These are phyloP conservation scores for Selaginella tamariscina DNA, from an alignment of 75 land plant species.

Conservation along the genomic window DNA sequence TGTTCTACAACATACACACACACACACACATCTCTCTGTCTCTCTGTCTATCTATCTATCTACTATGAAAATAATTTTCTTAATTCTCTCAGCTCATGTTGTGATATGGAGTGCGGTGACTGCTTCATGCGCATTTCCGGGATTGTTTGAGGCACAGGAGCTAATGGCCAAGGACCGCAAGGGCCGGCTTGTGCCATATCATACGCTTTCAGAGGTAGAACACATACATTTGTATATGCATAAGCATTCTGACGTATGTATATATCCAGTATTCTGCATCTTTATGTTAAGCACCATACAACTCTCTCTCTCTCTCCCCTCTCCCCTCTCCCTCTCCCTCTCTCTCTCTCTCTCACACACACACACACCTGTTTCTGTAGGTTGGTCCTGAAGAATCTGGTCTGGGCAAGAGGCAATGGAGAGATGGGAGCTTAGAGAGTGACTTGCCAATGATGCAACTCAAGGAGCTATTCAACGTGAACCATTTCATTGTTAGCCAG, in stretches of 20 bases:
- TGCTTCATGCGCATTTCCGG: constrained; percentile 34
- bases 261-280: too few species aligned
- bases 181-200: constrained; percentile 23
- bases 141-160: constrained; percentile 27
- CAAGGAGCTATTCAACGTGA: constrained; percentile 38
- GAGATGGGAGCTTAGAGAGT: constrained; percentile 31
- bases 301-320: too few species aligned
- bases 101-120: constrained; percentile 39
- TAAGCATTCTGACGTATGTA: too few species aligned
- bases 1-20: too few species aligned
- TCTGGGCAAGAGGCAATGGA: constrained; percentile 22
- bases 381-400: not conserved
- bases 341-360: too few species aligned
- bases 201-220: not conserved
- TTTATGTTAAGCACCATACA: too few species aligned
- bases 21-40: too few species aligned
- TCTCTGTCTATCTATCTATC: too few species aligned
- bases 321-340: too few species aligned
- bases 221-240: too few species aligned
- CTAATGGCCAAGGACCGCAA: constrained; percentile 30
- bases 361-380: too few species aligned
- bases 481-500: constrained; percentile 40
- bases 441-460: constrained; percentile 32
- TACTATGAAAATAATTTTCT: too few species aligned
- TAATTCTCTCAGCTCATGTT: constrained; percentile 32